These are phyloP conservation scores for Citrus maxima DNA, from an alignment of 345 rosid species.

Conservation along the genomic window DNA sequence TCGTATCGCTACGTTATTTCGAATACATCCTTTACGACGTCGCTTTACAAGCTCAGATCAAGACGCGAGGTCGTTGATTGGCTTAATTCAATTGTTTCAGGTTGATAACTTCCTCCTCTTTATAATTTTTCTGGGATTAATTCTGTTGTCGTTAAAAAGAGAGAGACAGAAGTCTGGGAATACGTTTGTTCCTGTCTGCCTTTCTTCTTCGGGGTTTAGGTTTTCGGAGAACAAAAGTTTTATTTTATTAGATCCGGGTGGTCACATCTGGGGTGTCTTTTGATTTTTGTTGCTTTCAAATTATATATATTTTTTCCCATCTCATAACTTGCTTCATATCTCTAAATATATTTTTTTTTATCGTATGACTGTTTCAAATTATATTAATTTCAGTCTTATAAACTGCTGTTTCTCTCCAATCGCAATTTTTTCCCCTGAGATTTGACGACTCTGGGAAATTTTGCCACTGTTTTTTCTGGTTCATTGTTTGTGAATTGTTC, in stretches of 20 bases:
- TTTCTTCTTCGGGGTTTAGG: not conserved
- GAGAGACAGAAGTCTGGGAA: not conserved
- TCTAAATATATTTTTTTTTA: no score
- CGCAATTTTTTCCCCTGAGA: no score
- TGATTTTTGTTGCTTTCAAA: not conserved
- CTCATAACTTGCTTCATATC: no score
- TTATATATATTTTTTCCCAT: not conserved
- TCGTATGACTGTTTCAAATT: no score
- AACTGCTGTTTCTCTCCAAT: no score
- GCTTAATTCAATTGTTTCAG: conserved; percentile 66
- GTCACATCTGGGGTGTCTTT: not conserved
- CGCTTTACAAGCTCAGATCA: conserved; percentile 42
- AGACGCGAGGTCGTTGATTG: conserved; percentile 57
- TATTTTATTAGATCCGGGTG: conserved; percentile 7
- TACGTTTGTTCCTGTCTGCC: not conserved
- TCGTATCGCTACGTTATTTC: conserved; percentile 44
- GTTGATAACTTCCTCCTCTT: conserved; percentile 19
- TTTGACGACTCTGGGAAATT: not conserved
- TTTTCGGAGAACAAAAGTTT: not conserved
- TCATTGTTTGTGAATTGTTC: not conserved
- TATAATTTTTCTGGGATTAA: not conserved
- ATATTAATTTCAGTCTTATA: no score
- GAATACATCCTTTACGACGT: conserved; percentile 24
- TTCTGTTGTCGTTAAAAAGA: not conserved
- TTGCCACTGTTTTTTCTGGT: not conserved